Conservation (phyloP, 2,329 filamentous ascomycete genomes). For the Calonectria hawksworthii region DNA sequence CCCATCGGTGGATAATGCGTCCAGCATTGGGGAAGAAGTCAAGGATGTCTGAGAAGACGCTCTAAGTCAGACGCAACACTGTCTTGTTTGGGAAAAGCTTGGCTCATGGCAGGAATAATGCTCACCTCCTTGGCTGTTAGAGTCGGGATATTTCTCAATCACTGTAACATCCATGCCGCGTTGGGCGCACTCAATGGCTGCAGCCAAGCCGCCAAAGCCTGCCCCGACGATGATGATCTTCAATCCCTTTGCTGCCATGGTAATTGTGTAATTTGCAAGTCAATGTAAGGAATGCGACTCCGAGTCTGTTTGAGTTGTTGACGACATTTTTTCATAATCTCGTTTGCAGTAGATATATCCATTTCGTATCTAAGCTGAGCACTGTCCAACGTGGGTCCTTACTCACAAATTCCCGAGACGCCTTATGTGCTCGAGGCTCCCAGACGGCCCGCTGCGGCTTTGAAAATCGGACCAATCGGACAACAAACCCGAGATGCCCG, state of each 20-base stretch:
- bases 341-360: not conserved
- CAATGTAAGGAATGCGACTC: not conserved
- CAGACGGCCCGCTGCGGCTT: not conserved
- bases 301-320: not conserved
- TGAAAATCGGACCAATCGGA: not conserved
- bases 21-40: conserved; percentile 27
- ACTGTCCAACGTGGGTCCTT: not conserved
- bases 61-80: not conserved
- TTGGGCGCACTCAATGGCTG: conserved; percentile 26
- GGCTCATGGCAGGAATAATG: not conserved
- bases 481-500: not conserved
- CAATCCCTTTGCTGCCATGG: conserved; percentile 11
- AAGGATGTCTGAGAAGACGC: conserved; percentile 12
- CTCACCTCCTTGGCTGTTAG: conserved; percentile 25
- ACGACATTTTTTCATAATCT: not conserved
- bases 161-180: conserved; percentile 26
- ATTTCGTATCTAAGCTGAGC: not conserved
- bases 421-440: not conserved
- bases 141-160: conserved; percentile 28
- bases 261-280: not conserved
- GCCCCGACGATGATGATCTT: conserved; percentile 15
- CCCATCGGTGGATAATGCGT: conserved; percentile 20
- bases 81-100: not conserved
- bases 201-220: conserved; percentile 13
- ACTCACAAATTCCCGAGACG: conserved; percentile 2